A percentile compares a stretch with the other conserved stretches of the same genome.
These are phyloP conservation scores for Amylocarpus encephaloides DNA, from an alignment of 2,329 filamentous ascomycete genomes.

Conservation along the genomic window DNA sequence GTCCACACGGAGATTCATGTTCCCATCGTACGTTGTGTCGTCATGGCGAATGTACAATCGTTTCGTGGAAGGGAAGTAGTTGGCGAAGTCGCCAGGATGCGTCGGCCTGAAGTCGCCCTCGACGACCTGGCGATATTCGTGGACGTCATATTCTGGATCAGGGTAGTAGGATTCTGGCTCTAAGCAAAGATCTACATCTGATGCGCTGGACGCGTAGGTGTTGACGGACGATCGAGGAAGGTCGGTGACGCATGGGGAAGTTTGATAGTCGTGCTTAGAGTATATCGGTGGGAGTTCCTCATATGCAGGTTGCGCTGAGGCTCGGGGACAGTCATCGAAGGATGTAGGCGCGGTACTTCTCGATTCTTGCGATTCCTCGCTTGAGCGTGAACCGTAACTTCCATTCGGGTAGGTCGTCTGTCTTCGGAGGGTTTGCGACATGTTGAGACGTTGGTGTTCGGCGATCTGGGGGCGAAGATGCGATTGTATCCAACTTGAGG, in stretches of 20 bases:
- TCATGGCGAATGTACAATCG: slow-evolving; percentile 82
- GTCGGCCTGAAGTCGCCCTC: slow-evolving; percentile 66
- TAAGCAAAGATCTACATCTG: slow-evolving; percentile 47
- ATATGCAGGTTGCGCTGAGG: slow-evolving; percentile 19
- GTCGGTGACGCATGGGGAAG: slow-evolving; percentile 23
- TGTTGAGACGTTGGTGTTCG: slow-evolving; percentile 13
- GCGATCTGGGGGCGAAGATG: background rate
- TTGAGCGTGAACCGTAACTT: slow-evolving; percentile 37
- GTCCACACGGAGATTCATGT: slow-evolving; percentile 93
- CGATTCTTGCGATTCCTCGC: slow-evolving; percentile 41
- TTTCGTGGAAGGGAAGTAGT: slow-evolving; percentile 79
- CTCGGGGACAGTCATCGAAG: slow-evolving; percentile 35
- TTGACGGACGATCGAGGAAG: slow-evolving; percentile 42
- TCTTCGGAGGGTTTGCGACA: slow-evolving; percentile 24
- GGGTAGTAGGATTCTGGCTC: slow-evolving; percentile 36
- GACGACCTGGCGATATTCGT: slow-evolving; percentile 49
- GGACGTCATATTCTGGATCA: slow-evolving; percentile 31
- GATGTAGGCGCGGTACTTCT: slow-evolving; percentile 44
- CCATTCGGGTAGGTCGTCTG: slow-evolving; percentile 26
- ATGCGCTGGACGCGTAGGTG: slow-evolving; percentile 70
- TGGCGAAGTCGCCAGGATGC: slow-evolving; percentile 73
- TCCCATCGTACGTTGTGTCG: slow-evolving; percentile 82
- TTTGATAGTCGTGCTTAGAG: slow-evolving; percentile 15
- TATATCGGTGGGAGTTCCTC: slow-evolving; percentile 12
- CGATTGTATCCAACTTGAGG: background rate